These are phyloP conservation scores for Colletotrichum magnum DNA, from an alignment of 2,329 filamentous ascomycete genomes.

Conservation along the genomic window DNA sequence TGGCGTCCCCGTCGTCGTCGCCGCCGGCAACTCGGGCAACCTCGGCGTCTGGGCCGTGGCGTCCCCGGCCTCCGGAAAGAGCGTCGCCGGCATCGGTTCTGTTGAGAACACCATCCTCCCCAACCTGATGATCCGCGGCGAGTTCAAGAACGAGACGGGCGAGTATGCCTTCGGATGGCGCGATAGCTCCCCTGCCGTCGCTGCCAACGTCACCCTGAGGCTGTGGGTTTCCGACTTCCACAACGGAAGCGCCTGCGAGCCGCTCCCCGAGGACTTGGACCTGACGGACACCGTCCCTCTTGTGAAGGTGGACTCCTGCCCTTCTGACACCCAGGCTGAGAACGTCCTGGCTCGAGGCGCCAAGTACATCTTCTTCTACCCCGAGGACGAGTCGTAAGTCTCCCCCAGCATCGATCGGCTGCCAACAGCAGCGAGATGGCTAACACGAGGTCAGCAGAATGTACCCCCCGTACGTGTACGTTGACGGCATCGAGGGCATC, in stretches of 20 bases:
- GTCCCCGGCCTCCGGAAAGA: constrained; percentile 45
- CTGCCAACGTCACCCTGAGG: constrained; percentile 28
- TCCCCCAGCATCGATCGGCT: not conserved
- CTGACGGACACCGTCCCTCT: constrained; percentile 57
- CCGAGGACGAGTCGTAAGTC: constrained; percentile 38
- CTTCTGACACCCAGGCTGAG: constrained; percentile 51
- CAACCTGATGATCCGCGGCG: constrained; percentile 38
- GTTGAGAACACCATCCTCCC: constrained; percentile 44
- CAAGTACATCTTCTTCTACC: constrained; percentile 58
- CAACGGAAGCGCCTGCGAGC: constrained; percentile 52
- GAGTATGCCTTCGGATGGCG: constrained; percentile 38
- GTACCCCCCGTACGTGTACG: constrained; percentile 7
- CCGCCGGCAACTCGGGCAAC: constrained; percentile 46
- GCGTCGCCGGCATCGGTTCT: constrained; percentile 45
- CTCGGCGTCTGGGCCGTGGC: constrained; percentile 44
- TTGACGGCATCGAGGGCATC: constrained; percentile 35
- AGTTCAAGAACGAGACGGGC: constrained; percentile 34
- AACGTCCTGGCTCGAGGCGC: constrained; percentile 59
- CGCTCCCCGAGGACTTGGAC: constrained; percentile 55
- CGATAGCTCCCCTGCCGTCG: constrained; percentile 19
- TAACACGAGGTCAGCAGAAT: constrained; percentile 24
- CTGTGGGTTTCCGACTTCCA: constrained; percentile 18
- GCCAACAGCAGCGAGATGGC: not conserved
- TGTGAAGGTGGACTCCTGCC: constrained; percentile 54
- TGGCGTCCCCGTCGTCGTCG: constrained; percentile 47